Evolutionary conservation across 2,329 filamentous ascomycete species (phyloP), one percentile per base, ranked within the genome.

Genomic region (Ascochyta koolunga): DNA sequence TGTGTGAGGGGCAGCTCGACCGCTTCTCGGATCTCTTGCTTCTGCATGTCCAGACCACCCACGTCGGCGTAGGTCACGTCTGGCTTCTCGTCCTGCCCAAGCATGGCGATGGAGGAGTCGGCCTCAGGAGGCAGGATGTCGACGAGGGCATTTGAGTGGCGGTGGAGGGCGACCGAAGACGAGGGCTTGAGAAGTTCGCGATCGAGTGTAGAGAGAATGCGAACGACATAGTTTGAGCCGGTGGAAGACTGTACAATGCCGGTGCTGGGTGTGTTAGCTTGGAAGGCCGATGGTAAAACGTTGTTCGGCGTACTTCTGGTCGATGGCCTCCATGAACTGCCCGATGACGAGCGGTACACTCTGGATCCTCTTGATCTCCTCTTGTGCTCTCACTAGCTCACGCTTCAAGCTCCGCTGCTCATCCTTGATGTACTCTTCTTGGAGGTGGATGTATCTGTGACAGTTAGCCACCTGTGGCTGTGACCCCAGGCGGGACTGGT

Each of bases 361-460:
- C 81, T 99, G 95, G 76, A 99, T 99, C 64, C 95, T 88, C 83
- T 99, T 99, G 81, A 99, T 99, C 81, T 99, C 95, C 77, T 99
- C 95, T 76, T 99, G 95, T 66, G 95, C 95, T 67, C 95, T 88
- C 50, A 99, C 93, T 45, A 99, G 85, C 82, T 99, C 95, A 67
- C 95, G 87, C 83, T 99, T 99, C 76, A 99, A 79, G 79, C 92
- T 97, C 81, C 91, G 88, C 81, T 99, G 95, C 83, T 99, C 95
- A 86, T 99, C 95, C 82, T 99, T 99, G 86, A 99, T 99, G 79
- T 99, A 99, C 77, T 99, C 95, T 79, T 99, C 95, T 80, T 99
- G 95, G 68, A 99, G 84, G 78, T 97, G 91, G 75, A 98, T 96
- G 77, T 96, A 91, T 76, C 89, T 91, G 61, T 27, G 43, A 33